phyloP scores from a whole-genome alignment of 176 grass and related monocot species.

The Oryza meridionalis region DNA sequence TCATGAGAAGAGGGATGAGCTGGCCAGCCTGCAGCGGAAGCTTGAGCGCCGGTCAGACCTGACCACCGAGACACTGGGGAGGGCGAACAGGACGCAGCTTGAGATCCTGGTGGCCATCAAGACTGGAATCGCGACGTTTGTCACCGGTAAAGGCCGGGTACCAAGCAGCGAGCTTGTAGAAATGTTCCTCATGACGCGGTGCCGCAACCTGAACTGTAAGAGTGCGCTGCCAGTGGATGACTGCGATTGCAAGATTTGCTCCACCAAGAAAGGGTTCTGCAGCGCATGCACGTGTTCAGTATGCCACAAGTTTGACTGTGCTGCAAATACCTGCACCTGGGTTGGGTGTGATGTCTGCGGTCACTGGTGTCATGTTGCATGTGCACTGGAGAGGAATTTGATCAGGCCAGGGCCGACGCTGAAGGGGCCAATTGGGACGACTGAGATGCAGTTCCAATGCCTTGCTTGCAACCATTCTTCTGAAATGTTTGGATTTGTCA shows the following conservation, averaged over 20 bases:
- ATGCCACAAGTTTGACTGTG: slow-evolving; percentile 93
- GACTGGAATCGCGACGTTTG: slow-evolving; percentile 59
- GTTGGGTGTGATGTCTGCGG: slow-evolving; percentile 93
- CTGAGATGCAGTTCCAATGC: slow-evolving; percentile 99
- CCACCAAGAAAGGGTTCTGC: slow-evolving; percentile 89
- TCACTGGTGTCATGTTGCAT: slow-evolving; percentile 95
- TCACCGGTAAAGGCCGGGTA: slow-evolving; percentile 63
- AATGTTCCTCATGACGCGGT: slow-evolving; percentile 78
- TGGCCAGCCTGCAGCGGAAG: slow-evolving; percentile 71
- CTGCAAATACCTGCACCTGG: slow-evolving; percentile 93
- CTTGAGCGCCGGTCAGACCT: slow-evolving; percentile 79
- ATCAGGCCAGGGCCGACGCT: slow-evolving; percentile 81
- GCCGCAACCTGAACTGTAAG: slow-evolving; percentile 89
- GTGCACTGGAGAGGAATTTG: slow-evolving; percentile 77
- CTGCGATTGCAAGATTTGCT: slow-evolving; percentile 92
- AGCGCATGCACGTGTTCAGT: slow-evolving; percentile 85
- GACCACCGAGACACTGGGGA: slow-evolving; percentile 56
- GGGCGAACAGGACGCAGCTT: slow-evolving; percentile 73
- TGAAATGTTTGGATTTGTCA: slow-evolving; percentile 99
- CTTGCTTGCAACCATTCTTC: slow-evolving; percentile 86
- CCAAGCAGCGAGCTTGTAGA: slow-evolving; percentile 77
- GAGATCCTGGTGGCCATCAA: slow-evolving; percentile 92
- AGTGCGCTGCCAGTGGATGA: slow-evolving; percentile 76
- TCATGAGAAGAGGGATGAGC: slow-evolving; percentile 80
- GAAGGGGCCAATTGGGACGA: slow-evolving; percentile 75